Evolutionary conservation across 306 rosid genomes (phyloP).

Genomic region (Gastrolobium villosum): DNA sequence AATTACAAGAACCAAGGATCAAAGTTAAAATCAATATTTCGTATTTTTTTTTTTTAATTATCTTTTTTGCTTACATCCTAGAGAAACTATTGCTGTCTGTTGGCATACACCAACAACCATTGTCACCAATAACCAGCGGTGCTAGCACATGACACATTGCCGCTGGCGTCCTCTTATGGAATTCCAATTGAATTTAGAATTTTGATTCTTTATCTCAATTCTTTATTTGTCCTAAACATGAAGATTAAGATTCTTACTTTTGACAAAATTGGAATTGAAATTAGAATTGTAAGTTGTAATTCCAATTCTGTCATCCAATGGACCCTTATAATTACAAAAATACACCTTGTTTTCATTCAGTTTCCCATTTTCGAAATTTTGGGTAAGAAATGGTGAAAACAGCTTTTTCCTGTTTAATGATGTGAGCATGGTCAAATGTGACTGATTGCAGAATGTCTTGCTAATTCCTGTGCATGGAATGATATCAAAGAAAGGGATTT

Average conservation of each 20-base stretch:
- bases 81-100: slow-evolving; percentile 14
- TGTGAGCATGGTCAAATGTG: neutral
- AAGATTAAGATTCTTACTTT: neutral
- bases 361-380: neutral
- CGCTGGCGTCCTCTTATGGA: neutral
- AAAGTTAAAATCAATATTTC: slow-evolving; percentile 25
- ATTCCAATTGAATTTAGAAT: neutral
- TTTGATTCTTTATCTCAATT: neutral
- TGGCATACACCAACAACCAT: neutral
- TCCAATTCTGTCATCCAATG: neutral
- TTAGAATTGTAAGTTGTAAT: neutral
- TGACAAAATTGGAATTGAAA: slow-evolving; percentile 1
- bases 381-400: neutral
- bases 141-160: neutral
- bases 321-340: neutral
- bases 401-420: neutral
- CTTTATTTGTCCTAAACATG: neutral
- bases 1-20: neutral
- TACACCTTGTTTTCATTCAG: neutral
- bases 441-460: neutral
- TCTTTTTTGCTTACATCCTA: neutral
- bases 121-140: neutral
- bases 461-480: neutral
- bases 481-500: neutral
- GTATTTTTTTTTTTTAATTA: neutral